Conservation (phyloP, 2,329 filamentous ascomycete species). For the Canariomyces notabilis region DNA sequence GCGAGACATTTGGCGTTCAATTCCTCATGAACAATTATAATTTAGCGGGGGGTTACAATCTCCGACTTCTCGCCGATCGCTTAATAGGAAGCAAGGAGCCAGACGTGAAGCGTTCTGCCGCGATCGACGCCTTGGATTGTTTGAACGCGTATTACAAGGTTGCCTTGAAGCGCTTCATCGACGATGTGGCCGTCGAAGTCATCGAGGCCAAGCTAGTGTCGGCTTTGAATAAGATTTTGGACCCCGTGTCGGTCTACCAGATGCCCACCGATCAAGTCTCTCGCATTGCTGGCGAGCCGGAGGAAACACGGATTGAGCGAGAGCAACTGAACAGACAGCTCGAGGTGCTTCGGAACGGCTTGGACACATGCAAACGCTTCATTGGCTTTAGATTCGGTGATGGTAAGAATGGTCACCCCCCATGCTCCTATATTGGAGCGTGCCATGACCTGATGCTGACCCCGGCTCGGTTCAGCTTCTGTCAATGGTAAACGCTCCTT, state of each 20-base stretch:
- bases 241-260: constrained; percentile 33
- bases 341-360: constrained; percentile 33
- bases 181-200: constrained; percentile 39
- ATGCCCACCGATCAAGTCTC: constrained; percentile 35
- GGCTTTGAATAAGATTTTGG: constrained; percentile 35
- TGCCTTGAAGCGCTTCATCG: constrained; percentile 40
- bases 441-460: too few species aligned
- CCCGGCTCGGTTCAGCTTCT: too few species aligned
- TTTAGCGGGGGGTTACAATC: too few species aligned
- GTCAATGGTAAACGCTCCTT: too few species aligned
- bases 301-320: constrained; percentile 33
- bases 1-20: constrained; percentile 5
- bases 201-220: constrained; percentile 38
- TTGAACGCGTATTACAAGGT: constrained; percentile 36
- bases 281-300: constrained; percentile 38
- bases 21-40: too few species aligned
- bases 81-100: constrained; percentile 16
- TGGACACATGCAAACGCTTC: constrained; percentile 36
- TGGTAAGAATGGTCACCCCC: constrained; percentile 5
- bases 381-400: constrained; percentile 11
- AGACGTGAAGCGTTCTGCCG: constrained; percentile 27
- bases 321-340: constrained; percentile 35
- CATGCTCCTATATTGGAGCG: background rate
- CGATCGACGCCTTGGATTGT: constrained; percentile 31
- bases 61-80: background rate